Base-by-base conservation (phyloP, 2,329 filamentous ascomycete genomes). In the Ambrosiella beaveri region DNA sequence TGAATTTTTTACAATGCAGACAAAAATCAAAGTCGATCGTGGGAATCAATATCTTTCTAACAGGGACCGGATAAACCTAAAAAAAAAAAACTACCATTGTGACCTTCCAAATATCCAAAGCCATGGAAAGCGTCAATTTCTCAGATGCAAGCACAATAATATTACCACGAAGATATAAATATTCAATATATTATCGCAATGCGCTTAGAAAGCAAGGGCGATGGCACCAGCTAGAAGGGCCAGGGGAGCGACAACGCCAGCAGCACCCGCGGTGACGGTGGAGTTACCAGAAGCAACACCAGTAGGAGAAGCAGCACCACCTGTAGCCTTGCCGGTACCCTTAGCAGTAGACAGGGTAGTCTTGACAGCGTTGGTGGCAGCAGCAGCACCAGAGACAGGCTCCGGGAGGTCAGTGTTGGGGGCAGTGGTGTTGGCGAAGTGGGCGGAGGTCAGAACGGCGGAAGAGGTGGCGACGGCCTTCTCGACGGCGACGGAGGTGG, bases 391-490 rank as follows among this genome's bases (percentile, higher is more conserved):
- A 15, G 58, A 40, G 52, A 60, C 67, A 62, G 64, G 62, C 61
- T 64, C 66, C 39, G 64, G 59, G 54, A 65, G 63, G 56, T 64
- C 64, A 62, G 64, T 69, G 51, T 64, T 52, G 61, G 66, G 66
- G 61, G 63, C 59, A 63, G 65, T 67, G 44, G 57, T 47, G 55
- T 53, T 59, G 55, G 57, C 50, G 37, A 65, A 59, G 65, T 69
- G 62, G n/a, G 37, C 17, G 44, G 62, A 61, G 61, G 65, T 67
- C 61, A 63, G 59, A 63, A 65, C 66, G 40, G 57, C 53, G 61
- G 51, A 12, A n/a, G 55, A 4, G 36, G 54, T 61, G 51, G 63
- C 5, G 27, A 27, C 5, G 27, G 27, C 59, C 40, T 62, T 56
- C 52, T 45, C 0, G 12, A 40, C 17, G 38, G 60, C 9, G 52